Evolutionary conservation across 495 filamentous ascomycete genomes (phyloP).

Genomic region (Collariella sp.): DNA sequence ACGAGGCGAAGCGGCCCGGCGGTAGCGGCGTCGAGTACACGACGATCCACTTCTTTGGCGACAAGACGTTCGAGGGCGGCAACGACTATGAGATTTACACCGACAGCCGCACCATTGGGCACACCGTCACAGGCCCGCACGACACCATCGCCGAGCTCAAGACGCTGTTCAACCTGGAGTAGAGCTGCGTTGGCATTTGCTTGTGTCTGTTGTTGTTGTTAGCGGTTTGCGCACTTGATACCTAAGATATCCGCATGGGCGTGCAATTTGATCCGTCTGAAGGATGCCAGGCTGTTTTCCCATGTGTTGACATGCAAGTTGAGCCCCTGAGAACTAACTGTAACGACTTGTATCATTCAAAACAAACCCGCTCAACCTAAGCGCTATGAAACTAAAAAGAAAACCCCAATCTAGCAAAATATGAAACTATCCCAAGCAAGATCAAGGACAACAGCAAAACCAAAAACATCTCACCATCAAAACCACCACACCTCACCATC

Average conservation of each 20-base stretch:
- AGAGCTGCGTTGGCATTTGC: background rate
- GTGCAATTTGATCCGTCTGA: too few relatives aligned
- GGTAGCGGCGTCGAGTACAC: constrained; percentile 72
- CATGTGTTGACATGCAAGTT: too few relatives aligned
- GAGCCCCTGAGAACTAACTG: too few relatives aligned
- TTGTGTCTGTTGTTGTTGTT: background rate
- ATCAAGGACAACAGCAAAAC: background rate
- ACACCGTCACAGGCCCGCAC: constrained; percentile 69
- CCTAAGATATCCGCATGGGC: background rate
- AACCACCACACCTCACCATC: background rate
- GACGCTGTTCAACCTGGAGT: constrained; percentile 66
- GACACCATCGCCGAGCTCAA: constrained; percentile 71
- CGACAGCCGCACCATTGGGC: constrained; percentile 73
- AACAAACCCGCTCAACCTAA: too few relatives aligned
- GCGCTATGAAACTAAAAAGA: background rate
- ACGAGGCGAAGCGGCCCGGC: constrained; percentile 59
- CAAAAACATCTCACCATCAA: background rate
- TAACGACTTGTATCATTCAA: too few relatives aligned
- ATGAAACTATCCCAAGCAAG: background rate
- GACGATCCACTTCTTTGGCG: constrained; percentile 95
- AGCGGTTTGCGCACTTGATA: background rate
- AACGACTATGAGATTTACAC: constrained; percentile 92
- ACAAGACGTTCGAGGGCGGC: constrained; percentile 81
- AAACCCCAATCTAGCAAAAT: background rate
- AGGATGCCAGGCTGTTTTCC: too few relatives aligned